These are phyloP conservation scores for Penicillium canescens DNA, from an alignment of 495 filamentous ascomycete species.

Conservation along the genomic window DNA sequence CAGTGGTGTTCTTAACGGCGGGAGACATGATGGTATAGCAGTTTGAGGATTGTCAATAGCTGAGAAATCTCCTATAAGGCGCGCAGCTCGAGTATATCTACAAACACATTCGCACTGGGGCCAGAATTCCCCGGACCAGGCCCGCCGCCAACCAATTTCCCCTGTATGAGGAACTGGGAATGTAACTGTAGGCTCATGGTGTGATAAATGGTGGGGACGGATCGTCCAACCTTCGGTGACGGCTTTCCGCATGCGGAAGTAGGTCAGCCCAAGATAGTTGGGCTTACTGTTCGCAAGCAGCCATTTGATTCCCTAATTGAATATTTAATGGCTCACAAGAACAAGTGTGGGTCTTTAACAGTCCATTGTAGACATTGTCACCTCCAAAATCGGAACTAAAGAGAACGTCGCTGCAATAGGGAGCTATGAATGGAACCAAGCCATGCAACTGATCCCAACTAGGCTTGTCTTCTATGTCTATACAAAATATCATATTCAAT, in stretches of 20 bases:
- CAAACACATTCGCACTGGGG: background rate
- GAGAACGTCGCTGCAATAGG: background rate
- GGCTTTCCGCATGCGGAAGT: conserved; percentile 25
- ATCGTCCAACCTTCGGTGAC: background rate
- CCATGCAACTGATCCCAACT: conserved; percentile 1
- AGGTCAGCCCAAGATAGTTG: background rate
- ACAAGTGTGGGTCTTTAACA: background rate
- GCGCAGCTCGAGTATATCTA: conserved; percentile 5
- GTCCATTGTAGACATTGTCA: background rate
- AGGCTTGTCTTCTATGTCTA: background rate
- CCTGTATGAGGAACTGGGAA: conserved; percentile 5
- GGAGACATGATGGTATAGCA: conserved; percentile 21
- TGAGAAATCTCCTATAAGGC: background rate
- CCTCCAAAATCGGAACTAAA: background rate
- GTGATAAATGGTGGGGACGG: conserved; percentile 8
- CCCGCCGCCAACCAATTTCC: background rate
- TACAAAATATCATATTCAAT: background rate
- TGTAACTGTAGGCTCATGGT: conserved; percentile 13
- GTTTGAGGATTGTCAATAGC: background rate
- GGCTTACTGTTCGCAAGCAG: background rate
- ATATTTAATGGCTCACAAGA: background rate
- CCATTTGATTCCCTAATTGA: background rate
- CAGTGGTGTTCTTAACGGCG: conserved; percentile 19
- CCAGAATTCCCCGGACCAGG: conserved; percentile 7
- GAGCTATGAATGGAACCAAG: background rate